Base-by-base conservation (phyloP, 495 filamentous ascomycete genomes). In the Xylaria longipes region DNA sequence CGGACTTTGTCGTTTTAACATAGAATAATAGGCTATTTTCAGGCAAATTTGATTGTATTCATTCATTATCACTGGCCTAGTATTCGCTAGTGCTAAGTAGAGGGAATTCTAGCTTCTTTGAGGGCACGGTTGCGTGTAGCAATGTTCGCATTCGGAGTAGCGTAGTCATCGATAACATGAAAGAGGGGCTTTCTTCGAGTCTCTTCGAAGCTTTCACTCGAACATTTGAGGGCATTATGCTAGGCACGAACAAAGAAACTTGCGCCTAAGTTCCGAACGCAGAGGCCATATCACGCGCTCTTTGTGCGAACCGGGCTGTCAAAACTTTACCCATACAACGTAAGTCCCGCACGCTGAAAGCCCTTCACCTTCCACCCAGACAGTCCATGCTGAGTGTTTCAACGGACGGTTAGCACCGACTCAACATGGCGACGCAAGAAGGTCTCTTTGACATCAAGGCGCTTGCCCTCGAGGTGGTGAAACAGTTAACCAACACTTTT, bases 261-360 rank as follows among this genome's bases (percentile, higher is more conserved):
- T 20, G 1, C 12, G n/a, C 25, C 46, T 29, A 11, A 1, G 15
- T 17, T 52, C 68, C 61, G 68, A 64, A 70, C 31, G 58, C 68
- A 35, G 68, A 45, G 8, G 20, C 8, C 46, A 37, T 31, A 14
- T 20, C 46, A 31, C 22, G 25, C 39, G 6, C 45, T 27, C 68
- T 70, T 70, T 70, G 68, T 70, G 5, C 33, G 33, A 64, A 37
- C 17, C 29, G 27, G 31, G 31, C 6, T 9, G 45, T 70, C 58
- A 63, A 70, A 70, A 64, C 20, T 70, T 62, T 62, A 46, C 39
- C n/a, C 27, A 35, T 64, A 45, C 58, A 56, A 25, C 50, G 31
- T 14, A 43, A 8, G 9, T 15, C 35, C 57, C 46, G 20, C 43
- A 7, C 31, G 11, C 17, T 41, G 15, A 45, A 27, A 31, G 15